Conservation (phyloP, 1,284 basidiomycete species). For the Cutaneotrichosporon sp. region DNA sequence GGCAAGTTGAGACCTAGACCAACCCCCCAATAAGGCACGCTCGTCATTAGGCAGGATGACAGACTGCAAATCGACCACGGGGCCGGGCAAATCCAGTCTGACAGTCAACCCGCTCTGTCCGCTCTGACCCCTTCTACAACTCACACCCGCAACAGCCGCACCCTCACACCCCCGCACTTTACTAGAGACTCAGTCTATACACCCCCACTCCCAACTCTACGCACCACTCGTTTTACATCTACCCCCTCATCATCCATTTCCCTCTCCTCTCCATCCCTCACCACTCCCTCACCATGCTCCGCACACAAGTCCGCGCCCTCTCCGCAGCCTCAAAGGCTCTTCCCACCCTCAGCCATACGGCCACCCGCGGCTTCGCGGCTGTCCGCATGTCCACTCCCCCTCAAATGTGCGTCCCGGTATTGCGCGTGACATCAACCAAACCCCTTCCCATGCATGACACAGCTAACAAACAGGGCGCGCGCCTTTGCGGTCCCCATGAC, state of each 20-base stretch:
- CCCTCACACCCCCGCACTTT: background rate
- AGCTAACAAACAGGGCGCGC: constrained; percentile 12
- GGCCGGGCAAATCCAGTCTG: background rate
- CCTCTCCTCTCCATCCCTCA: constrained; percentile 4
- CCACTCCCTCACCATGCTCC: constrained; percentile 35
- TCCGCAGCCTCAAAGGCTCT: constrained; percentile 26
- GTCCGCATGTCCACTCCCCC: constrained; percentile 8
- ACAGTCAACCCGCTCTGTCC: constrained; percentile 3
- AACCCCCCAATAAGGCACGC: background rate
- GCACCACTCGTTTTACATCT: background rate
- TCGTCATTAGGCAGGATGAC: background rate
- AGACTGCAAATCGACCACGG: constrained; percentile 2
- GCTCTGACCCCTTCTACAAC: background rate
- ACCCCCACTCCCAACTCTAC: background rate
- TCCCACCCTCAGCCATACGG: constrained; percentile 18
- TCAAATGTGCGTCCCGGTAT: constrained; percentile 15
- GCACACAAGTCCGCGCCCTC: constrained; percentile 38
- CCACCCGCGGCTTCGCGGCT: constrained; percentile 7
- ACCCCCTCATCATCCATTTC: constrained; percentile 5
- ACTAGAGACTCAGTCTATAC: no score
- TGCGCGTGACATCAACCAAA: background rate
- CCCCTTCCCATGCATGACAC: background rate
- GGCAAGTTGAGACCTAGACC: background rate
- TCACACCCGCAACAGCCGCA: background rate
- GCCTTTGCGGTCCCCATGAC: constrained; percentile 14